Percentiles rank a stretch among this genome's conserved stretches.
phyloP scores from a whole-genome alignment of 768 basidiomycete genomes.

The Tephrocybe sp. region DNA sequence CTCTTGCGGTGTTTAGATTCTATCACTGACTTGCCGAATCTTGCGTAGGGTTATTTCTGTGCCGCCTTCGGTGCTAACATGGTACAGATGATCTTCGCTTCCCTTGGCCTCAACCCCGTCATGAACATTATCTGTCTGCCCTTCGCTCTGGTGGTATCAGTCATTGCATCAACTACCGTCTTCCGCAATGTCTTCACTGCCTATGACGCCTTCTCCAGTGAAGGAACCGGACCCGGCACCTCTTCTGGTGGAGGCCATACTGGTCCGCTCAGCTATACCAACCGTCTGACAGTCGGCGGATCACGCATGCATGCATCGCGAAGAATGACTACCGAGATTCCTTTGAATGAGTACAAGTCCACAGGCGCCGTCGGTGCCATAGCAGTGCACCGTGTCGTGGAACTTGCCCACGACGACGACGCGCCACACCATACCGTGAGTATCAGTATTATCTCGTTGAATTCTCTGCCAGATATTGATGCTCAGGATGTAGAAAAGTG shows the following conservation, averaged over 20 bases:
- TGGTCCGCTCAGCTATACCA: constrained; percentile 1
- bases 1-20: no score
- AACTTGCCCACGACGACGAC: constrained; percentile 19
- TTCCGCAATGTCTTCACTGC: constrained; percentile 35
- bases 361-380: constrained; percentile 15
- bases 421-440: constrained; percentile 9
- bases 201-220: constrained; percentile 29
- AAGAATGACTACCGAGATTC: constrained; percentile 19
- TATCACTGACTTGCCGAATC: not conserved
- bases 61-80: constrained; percentile 33
- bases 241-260: constrained; percentile 1
- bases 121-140: constrained; percentile 35
- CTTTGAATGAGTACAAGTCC: constrained; percentile 19
- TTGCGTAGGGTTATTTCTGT: constrained; percentile 28
- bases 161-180: constrained; percentile 34
- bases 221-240: constrained; percentile 6
- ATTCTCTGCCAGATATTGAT: not conserved
- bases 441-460: not conserved
- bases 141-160: constrained; percentile 34
- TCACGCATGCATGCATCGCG: constrained; percentile 8
- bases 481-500: not conserved
- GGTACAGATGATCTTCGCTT: constrained; percentile 30
- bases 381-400: constrained; percentile 21
- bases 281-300: constrained; percentile 2
- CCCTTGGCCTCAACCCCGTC: constrained; percentile 31